A percentile compares a stretch with the other conserved stretches of the same genome.
phyloP scores from a whole-genome alignment of 805 yeast species.

The Monosporozyma solicola region DNA sequence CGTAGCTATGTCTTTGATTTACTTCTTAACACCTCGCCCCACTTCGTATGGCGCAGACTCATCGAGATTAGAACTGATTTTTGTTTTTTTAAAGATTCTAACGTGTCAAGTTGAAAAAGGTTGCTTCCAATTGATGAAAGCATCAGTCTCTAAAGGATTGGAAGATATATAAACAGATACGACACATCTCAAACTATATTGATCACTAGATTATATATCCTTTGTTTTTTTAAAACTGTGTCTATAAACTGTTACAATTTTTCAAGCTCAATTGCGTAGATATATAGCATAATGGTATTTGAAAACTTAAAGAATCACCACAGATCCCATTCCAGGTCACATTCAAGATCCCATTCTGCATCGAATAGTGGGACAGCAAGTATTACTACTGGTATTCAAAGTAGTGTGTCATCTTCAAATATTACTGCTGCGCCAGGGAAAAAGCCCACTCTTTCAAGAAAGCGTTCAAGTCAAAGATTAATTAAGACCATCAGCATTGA shows the following conservation, averaged over 20 bases:
- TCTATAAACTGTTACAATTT: background rate
- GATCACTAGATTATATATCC: no score
- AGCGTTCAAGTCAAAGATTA: constrained; percentile 23
- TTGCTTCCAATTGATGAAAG: background rate
- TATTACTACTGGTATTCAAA: background rate
- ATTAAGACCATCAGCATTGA: constrained; percentile 25
- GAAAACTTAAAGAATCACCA: background rate
- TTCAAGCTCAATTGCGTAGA: background rate
- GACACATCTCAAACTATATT: background rate
- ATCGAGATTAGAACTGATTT: background rate
- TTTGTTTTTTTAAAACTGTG: background rate
- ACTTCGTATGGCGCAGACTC: background rate
- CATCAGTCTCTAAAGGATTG: background rate
- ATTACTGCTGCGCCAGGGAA: background rate
- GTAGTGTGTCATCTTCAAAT: background rate
- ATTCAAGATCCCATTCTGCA: background rate
- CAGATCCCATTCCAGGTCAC: background rate
- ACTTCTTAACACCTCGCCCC: background rate
- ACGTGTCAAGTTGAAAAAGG: background rate
- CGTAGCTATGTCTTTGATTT: background rate
- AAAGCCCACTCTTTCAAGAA: constrained; percentile 19
- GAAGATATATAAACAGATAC: background rate
- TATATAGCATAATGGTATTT: background rate
- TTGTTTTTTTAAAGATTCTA: background rate
- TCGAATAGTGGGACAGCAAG: background rate